phyloP scores from a whole-genome alignment of 2,329 filamentous ascomycete genomes.

The Simplicillium sp. region DNA sequence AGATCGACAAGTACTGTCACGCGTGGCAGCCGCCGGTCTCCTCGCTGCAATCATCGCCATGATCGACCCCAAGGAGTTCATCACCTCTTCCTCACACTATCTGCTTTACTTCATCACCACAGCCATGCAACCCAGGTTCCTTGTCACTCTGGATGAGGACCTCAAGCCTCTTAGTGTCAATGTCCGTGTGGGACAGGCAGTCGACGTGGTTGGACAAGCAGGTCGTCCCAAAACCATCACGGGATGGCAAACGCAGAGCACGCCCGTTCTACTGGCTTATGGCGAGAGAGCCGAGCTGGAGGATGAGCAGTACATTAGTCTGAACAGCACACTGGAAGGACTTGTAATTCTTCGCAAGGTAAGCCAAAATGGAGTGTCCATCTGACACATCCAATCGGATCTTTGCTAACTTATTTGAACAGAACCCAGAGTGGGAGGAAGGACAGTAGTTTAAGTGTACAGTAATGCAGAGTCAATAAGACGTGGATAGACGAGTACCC shows the following conservation, averaged over 20 bases:
- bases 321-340: conserved; percentile 87
- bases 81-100: conserved; percentile 65
- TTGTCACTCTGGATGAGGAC: conserved; percentile 91
- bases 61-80: conserved; percentile 88
- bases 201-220: conserved; percentile 95
- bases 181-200: conserved; percentile 93
- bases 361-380: conserved; percentile 21
- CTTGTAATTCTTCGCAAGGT: conserved; percentile 97
- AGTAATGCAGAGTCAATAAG: no score
- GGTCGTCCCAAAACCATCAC: conserved; percentile 98
- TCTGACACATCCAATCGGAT: background rate
- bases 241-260: conserved; percentile 98
- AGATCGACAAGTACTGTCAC: conserved; percentile 88
- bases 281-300: conserved; percentile 94
- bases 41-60: conserved; percentile 85
- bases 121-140: conserved; percentile 93
- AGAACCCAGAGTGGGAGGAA: conserved; percentile 31
- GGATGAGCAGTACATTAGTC: conserved; percentile 91
- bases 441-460: conserved; percentile 19
- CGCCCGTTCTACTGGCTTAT: conserved; percentile 88
- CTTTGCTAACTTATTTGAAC: conserved; percentile 9
- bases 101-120: conserved; percentile 95
- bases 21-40: conserved; percentile 81
- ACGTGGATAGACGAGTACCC: background rate
- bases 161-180: conserved; percentile 91